These are phyloP conservation scores for Thraustotheca clavata DNA, from an alignment of 352 stramenopile species.

Conservation along the genomic window DNA sequence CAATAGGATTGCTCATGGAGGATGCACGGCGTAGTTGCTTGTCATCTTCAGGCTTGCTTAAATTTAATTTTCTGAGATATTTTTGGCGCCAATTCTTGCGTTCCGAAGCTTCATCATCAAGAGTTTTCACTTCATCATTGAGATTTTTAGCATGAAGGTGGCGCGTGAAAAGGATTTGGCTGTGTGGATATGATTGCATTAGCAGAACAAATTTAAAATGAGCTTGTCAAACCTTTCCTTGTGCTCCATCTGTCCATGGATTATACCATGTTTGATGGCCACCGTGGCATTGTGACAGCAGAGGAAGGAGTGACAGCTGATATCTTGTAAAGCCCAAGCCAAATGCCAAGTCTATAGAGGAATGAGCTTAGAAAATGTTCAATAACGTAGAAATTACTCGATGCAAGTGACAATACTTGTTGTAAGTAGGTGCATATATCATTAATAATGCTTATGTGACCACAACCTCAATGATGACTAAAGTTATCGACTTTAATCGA, in stretches of 20 bases:
- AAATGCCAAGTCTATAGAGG: too few relatives aligned
- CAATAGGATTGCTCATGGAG: background rate
- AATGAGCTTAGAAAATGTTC: too few relatives aligned
- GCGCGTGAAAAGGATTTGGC: background rate
- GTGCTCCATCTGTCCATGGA: background rate
- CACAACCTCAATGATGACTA: too few relatives aligned
- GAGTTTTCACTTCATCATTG: background rate
- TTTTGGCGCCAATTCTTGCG: slow-evolving; percentile 3
- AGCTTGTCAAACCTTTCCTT: background rate
- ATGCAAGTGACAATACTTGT: too few relatives aligned
- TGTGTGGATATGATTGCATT: background rate
- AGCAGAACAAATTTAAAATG: background rate
- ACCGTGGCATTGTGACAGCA: too few relatives aligned
- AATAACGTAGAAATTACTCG: too few relatives aligned
- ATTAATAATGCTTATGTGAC: too few relatives aligned
- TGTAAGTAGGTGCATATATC: too few relatives aligned
- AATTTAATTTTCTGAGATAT: slow-evolving; percentile 2
- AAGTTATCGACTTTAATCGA: too few relatives aligned
- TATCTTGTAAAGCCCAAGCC: too few relatives aligned
- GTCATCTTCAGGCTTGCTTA: background rate
- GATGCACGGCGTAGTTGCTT: background rate
- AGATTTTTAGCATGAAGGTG: background rate
- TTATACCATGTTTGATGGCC: slow-evolving; percentile 10
- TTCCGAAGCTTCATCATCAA: background rate
- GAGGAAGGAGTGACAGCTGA: too few relatives aligned